A percentile compares a stretch with the other conserved stretches of the same genome.
Conservation (phyloP, 78 protist species). For the Acrasis kona region DNA sequence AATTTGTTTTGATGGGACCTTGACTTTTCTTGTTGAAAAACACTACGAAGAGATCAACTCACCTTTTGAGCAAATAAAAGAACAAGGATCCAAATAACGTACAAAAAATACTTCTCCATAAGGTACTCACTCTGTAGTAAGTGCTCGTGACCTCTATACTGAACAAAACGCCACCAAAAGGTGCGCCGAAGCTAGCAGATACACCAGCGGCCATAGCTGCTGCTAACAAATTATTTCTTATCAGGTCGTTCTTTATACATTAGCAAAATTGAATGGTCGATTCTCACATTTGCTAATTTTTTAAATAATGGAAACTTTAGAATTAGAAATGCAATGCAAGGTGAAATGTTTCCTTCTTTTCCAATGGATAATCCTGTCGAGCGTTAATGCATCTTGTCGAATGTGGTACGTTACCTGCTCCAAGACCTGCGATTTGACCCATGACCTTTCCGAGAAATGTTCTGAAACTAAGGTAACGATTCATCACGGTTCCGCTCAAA, state of each 20-base stretch:
- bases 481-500: conserved; percentile 3
- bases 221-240: conserved; percentile 27
- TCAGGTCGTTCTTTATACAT: conserved; percentile 4
- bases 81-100: conserved; percentile 38
- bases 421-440: conserved; percentile 35
- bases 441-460: neutral
- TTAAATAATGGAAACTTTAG: neutral
- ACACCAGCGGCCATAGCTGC: conserved; percentile 77
- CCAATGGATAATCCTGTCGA: conserved; percentile 84
- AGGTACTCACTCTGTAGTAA: conserved; percentile 41
- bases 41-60: too few relatives aligned
- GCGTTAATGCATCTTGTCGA: too few relatives aligned
- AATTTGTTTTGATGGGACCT: neutral
- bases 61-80: conserved; percentile 12
- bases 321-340: neutral
- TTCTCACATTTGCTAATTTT: neutral
- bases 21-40: too few relatives aligned
- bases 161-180: conserved; percentile 84
- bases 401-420: too few relatives aligned
- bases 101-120: conserved; percentile 47
- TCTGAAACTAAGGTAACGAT: neutral
- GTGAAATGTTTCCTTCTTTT: conserved; percentile 54
- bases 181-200: conserved; percentile 78
- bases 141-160: conserved; percentile 72
- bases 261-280: too few relatives aligned